Percentiles rank a stretch among this genome's conserved stretches.
phyloP scores from a whole-genome alignment of 139 green algal species.

The Coelastrella sp. region DNA sequence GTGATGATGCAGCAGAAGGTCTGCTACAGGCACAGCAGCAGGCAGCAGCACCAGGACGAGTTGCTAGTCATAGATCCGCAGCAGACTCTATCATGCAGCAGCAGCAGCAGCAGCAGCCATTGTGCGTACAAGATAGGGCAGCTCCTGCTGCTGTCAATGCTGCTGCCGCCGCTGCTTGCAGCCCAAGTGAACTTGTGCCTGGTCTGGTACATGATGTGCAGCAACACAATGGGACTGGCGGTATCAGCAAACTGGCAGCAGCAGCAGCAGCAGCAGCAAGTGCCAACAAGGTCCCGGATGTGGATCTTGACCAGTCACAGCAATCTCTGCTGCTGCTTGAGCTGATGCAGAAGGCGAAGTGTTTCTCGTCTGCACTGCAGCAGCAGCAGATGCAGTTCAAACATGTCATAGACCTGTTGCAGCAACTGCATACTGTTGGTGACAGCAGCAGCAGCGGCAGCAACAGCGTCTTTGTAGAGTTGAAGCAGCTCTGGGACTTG shows the following conservation, averaged over 20 bases:
- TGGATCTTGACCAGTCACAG: too few species aligned
- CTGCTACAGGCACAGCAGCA: too few species aligned
- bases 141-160: not conserved
- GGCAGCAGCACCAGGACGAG: too few species aligned
- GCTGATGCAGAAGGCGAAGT: not conserved
- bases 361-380: not conserved
- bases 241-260: not conserved
- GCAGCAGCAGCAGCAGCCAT: constrained; percentile 6
- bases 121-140: too few species aligned
- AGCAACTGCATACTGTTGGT: not conserved
- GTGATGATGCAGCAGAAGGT: not conserved
- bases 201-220: not conserved
- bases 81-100: not conserved
- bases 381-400: not conserved
- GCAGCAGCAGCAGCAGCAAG: not conserved
- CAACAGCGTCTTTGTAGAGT: not conserved
- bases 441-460: constrained; percentile 2
- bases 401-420: too few species aligned
- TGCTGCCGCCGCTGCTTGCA: not conserved
- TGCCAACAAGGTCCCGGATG: too few species aligned
- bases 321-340: not conserved
- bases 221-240: not conserved
- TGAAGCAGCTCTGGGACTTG: not conserved
- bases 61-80: too few species aligned
- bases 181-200: too few species aligned